These are phyloP conservation scores for Globisporangium uncinulatum DNA, from an alignment of 352 stramenopile species.

Conservation along the genomic window DNA sequence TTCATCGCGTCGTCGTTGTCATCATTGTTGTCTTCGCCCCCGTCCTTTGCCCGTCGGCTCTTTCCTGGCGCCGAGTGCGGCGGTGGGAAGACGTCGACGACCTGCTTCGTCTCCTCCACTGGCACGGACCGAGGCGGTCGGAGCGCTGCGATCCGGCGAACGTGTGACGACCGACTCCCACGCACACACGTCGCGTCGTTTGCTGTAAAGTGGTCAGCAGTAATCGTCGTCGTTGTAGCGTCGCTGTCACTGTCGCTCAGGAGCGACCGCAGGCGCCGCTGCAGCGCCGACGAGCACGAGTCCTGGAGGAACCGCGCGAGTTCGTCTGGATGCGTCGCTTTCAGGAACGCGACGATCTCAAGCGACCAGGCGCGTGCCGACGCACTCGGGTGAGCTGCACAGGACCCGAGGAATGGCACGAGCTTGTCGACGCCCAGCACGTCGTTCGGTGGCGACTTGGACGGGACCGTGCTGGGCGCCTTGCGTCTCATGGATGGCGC, in stretches of 20 bases:
- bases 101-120: constrained; percentile 54
- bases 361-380: constrained; percentile 28
- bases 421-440: constrained; percentile 56
- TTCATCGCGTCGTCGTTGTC: constrained; percentile 28
- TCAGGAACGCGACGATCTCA: constrained; percentile 45
- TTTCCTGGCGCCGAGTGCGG: constrained; percentile 66
- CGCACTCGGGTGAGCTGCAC: constrained; percentile 47
- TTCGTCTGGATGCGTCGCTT: constrained; percentile 23
- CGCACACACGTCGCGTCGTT: constrained; percentile 54
- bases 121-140: constrained; percentile 59
- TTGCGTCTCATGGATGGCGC: constrained; percentile 18
- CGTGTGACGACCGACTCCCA: constrained; percentile 64
- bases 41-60: constrained; percentile 26
- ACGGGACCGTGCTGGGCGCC: constrained; percentile 17
- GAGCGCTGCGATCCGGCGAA: constrained; percentile 62
- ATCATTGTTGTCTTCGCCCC: constrained; percentile 15
- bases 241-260: constrained; percentile 26
- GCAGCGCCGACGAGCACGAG: constrained; percentile 49
- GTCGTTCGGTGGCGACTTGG: constrained; percentile 24
- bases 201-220: constrained; percentile 43
- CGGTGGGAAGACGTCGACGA: constrained; percentile 56
- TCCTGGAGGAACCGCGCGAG: constrained; percentile 45
- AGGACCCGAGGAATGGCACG: constrained; percentile 67
- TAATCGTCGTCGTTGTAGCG: constrained; percentile 21
- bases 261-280: constrained; percentile 49